Percentiles rank a stretch among this genome's conserved stretches.
These are phyloP conservation scores for Penicillium sp. DNA, from an alignment of 2,329 filamentous ascomycete genomes.

Conservation along the genomic window DNA sequence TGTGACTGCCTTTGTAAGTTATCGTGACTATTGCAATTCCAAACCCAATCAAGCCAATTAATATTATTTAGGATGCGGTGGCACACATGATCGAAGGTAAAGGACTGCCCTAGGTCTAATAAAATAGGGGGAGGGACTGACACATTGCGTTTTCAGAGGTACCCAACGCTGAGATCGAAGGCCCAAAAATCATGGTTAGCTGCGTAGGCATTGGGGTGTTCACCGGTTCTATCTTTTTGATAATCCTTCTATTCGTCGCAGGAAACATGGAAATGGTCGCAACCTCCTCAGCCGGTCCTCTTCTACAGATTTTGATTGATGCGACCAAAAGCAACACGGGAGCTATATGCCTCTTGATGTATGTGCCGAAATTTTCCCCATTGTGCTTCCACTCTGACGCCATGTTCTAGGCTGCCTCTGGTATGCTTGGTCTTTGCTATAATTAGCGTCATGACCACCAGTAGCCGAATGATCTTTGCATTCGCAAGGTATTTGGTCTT, in stretches of 20 bases:
- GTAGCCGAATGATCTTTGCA: constrained; percentile 36
- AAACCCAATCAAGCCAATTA: background rate
- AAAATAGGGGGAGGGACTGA: background rate
- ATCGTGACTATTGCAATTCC: background rate
- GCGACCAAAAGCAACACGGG: constrained; percentile 62
- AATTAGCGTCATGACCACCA: constrained; percentile 35
- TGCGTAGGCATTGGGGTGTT: constrained; percentile 61
- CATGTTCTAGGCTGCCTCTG: constrained; percentile 26
- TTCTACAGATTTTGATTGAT: constrained; percentile 61
- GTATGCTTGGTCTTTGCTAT: constrained; percentile 34
- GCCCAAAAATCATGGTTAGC: constrained; percentile 63
- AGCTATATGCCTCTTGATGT: constrained; percentile 62
- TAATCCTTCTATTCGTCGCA: constrained; percentile 62
- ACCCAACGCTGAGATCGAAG: constrained; percentile 48
- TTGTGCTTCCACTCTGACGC: constrained; percentile 5
- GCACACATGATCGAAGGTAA: constrained; percentile 51
- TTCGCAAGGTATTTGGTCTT: constrained; percentile 28
- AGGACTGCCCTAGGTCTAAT: background rate
- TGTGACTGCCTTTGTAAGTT: constrained; percentile 51
- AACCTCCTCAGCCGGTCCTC: constrained; percentile 53
- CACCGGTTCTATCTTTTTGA: constrained; percentile 62
- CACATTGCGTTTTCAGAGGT: constrained; percentile 28
- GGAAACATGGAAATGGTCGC: constrained; percentile 57
- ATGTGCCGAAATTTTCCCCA: constrained; percentile 6
- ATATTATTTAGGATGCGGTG: constrained; percentile 31